Evolutionary conservation across 1,284 basidiomycete genomes (phyloP).

Genomic region (Ganoderma lucidum): DNA sequence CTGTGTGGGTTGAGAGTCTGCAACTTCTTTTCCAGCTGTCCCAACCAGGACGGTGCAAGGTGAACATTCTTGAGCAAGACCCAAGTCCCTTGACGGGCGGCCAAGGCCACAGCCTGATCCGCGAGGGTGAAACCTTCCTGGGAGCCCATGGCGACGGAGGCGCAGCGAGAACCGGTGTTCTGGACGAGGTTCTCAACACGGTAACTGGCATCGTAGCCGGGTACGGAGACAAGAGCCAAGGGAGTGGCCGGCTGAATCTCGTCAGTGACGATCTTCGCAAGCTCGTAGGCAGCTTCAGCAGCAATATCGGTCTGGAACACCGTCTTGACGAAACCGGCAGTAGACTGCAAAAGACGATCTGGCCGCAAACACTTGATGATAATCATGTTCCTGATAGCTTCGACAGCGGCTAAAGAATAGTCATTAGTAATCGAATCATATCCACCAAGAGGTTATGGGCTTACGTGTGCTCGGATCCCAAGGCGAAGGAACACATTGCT

Average conservation of each 20-base stretch:
- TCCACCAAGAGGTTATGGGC: conserved; percentile 42
- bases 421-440: not conserved
- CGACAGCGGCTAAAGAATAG: conserved; percentile 62
- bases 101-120: conserved; percentile 92
- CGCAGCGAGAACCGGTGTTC: conserved; percentile 76
- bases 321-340: conserved; percentile 74
- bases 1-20: conserved; percentile 89
- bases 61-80: conserved; percentile 97
- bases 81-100: conserved; percentile 92
- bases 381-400: conserved; percentile 78
- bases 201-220: conserved; percentile 97
- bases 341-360: conserved; percentile 87
- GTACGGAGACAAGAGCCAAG: conserved; percentile 90
- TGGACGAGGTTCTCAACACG: conserved; percentile 91
- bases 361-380: conserved; percentile 92
- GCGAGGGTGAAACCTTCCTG: conserved; percentile 95
- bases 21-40: conserved; percentile 95
- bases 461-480: conserved; percentile 81
- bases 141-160: conserved; percentile 97
- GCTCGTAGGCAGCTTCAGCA: conserved; percentile 73
- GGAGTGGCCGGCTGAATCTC: conserved; percentile 86
- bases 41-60: conserved; percentile 93
- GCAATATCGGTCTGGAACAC: conserved; percentile 88
- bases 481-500: conserved; percentile 75
- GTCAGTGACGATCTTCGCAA: conserved; percentile 78